Percentiles rank a stretch among this genome's conserved stretches.
phyloP scores from a whole-genome alignment of 2,329 filamentous ascomycete genomes.

The Cryphonectria radicalis region DNA sequence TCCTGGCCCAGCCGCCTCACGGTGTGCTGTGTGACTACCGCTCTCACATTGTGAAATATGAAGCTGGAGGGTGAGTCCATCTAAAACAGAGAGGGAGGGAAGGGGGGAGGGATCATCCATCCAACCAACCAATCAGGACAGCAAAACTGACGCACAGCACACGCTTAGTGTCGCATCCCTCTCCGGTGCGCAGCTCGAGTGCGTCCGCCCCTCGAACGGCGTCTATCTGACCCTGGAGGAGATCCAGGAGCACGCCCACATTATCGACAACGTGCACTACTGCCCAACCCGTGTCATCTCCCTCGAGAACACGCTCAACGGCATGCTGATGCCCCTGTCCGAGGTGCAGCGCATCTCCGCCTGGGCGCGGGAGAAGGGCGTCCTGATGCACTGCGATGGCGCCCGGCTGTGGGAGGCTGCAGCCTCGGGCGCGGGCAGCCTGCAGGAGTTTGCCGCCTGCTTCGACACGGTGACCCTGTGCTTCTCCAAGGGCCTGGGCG shows the following conservation, averaged over 20 bases:
- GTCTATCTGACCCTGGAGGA: conserved; percentile 78
- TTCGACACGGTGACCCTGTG: conserved; percentile 64
- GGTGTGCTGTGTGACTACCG: conserved; percentile 78
- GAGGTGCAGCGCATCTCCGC: conserved; percentile 71
- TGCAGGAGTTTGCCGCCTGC: conserved; percentile 47
- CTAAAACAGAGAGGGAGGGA: not conserved
- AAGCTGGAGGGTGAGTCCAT: conserved; percentile 60
- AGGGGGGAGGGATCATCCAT: not conserved
- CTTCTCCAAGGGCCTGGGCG: conserved; percentile 58
- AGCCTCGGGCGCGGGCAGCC: conserved; percentile 46
- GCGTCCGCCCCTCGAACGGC: conserved; percentile 71
- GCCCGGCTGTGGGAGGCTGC: conserved; percentile 57
- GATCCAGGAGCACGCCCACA: conserved; percentile 65
- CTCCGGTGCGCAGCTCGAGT: conserved; percentile 71
- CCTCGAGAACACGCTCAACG: conserved; percentile 84
- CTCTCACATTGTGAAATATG: conserved; percentile 74
- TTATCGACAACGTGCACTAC: conserved; percentile 73
- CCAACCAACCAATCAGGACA: not conserved
- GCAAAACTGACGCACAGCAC: not conserved
- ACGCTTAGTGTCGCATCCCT: conserved; percentile 66
- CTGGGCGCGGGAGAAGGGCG: conserved; percentile 63
- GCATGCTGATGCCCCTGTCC: conserved; percentile 75
- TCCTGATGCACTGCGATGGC: conserved; percentile 56
- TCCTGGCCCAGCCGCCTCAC: conserved; percentile 80
- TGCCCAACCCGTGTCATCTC: conserved; percentile 82